Evolutionary conservation across 2,329 filamentous ascomycete species (phyloP), one percentile per base, ranked within the genome.

Genomic region (Didymellaceae sp.): DNA sequence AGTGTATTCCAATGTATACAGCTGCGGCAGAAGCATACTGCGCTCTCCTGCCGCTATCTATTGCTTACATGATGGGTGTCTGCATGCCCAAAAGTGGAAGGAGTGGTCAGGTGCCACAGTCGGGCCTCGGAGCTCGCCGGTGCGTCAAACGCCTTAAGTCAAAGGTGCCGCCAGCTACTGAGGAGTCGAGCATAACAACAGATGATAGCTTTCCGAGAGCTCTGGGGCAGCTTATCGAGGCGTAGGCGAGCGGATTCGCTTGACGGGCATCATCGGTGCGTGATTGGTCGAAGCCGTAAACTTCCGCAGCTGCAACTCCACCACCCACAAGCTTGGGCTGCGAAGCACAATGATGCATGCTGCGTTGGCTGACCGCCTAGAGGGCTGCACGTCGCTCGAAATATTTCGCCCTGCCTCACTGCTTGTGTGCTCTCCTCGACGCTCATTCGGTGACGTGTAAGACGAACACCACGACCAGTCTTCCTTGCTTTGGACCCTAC

Each of bases 401-500:
- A 22, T 51, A 40, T 30, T 45, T 45, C 35, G 41, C 41, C 30
- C 35, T 35, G 47, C 47, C 40, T 51, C 30, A 31, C 35, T 37
- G 42, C 42, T 45, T 45, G 41, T 44, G 32, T 51, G 16, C 21
- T 32, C 24, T 32, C 32, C 26, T 46, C 35, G 24, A 46, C 38
- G 42, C 49, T 21, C 33, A 47, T 43, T 47, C 33, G 49, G 42
- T 52, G 49, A 52, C 43, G 43, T 43, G 49, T 47, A 43, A 47
- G 49, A 46, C 57, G 38, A 57, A 58, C 48, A 58, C 52, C 48
- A 57, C 58, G 44, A 58, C 44, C 57, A n/a, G 58, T 51, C 52
- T 41, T 66, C 59, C 57, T 54, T 57, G 58, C 54, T 61, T 67
- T 64, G 59, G n/a, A n/a, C 57, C 53, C 51, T 50, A 52, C 52